These are phyloP conservation scores for Rhododendron mucronatum DNA, from an alignment of 148 eudicot genomes.

Conservation along the genomic window DNA sequence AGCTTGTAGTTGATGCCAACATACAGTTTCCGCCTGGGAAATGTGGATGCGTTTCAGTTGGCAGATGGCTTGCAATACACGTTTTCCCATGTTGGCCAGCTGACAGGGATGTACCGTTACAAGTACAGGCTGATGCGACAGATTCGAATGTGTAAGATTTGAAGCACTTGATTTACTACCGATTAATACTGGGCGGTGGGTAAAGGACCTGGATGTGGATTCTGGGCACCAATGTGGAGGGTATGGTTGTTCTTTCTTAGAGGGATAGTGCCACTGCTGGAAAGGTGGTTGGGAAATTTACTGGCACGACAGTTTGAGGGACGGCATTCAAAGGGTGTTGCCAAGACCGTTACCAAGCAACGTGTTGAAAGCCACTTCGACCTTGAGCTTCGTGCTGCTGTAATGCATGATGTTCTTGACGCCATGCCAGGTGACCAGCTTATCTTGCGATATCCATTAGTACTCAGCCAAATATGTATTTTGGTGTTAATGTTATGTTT, in stretches of 20 bases:
- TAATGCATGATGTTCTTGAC: slow-evolving; percentile 99
- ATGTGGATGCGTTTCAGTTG: slow-evolving; percentile 99
- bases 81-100: slow-evolving; percentile 96
- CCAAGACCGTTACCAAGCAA: slow-evolving; percentile 98
- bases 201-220: slow-evolving; percentile 99
- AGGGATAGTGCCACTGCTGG: slow-evolving; percentile 95
- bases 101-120: slow-evolving; percentile 98
- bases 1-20: slow-evolving; percentile 98
- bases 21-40: slow-evolving; percentile 98
- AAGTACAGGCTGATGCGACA: slow-evolving; percentile 98
- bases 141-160: slow-evolving; percentile 96
- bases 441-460: background rate
- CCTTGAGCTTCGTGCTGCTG: slow-evolving; percentile 99
- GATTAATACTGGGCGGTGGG: slow-evolving; percentile 99
- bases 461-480: background rate
- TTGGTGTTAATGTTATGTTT: background rate
- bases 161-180: slow-evolving; percentile 96
- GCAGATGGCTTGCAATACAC: slow-evolving; percentile 99
- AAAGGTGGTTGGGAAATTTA: slow-evolving; percentile 95
- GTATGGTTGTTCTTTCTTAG: slow-evolving; percentile 99
- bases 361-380: slow-evolving; percentile 99
- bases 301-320: slow-evolving; percentile 99
- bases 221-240: slow-evolving; percentile 99
- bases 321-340: slow-evolving; percentile 98
- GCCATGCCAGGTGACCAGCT: slow-evolving; percentile 73